Conservation (phyloP, 768 basidiomycete species). For the Gautieria morchelliformis region DNA sequence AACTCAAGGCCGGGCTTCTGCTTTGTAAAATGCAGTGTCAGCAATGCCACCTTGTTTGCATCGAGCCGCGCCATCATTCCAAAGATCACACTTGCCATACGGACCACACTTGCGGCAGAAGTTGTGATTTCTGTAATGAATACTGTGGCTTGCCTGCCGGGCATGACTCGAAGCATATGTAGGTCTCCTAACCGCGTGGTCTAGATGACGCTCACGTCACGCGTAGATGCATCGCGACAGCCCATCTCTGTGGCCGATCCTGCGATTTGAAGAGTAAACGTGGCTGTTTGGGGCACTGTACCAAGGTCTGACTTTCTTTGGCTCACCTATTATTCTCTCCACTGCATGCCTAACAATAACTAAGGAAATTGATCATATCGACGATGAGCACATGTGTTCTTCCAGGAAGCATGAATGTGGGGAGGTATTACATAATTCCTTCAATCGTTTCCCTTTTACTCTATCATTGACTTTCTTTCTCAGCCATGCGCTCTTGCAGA, state of each 20-base stretch:
- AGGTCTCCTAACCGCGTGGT: conserved; percentile 12
- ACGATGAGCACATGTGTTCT: conserved; percentile 43
- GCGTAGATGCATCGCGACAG: conserved; percentile 40
- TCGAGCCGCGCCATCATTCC: conserved; percentile 37
- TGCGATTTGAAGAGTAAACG: conserved; percentile 36
- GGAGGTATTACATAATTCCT: conserved; percentile 27
- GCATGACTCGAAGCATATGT: conserved; percentile 48
- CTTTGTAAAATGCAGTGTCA: conserved; percentile 41
- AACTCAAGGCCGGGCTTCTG: conserved; percentile 35
- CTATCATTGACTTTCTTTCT: background rate
- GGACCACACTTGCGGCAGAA: conserved; percentile 33
- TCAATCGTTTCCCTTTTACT: background rate
- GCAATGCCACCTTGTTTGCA: conserved; percentile 39
- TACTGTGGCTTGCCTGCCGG: conserved; percentile 46
- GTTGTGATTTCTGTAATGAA: conserved; percentile 35
- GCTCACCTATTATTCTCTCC: background rate
- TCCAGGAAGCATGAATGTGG: conserved; percentile 48
- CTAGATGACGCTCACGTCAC: background rate
- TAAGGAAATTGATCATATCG: conserved; percentile 39
- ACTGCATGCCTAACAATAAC: background rate
- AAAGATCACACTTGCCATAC: conserved; percentile 43
- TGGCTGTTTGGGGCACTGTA: conserved; percentile 45
- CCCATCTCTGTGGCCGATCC: conserved; percentile 44
- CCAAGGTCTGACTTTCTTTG: conserved; percentile 32
- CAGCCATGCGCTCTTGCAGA: background rate